Conservation (phyloP, 495 filamentous ascomycete species). For the Mycothermus thermophilus region DNA sequence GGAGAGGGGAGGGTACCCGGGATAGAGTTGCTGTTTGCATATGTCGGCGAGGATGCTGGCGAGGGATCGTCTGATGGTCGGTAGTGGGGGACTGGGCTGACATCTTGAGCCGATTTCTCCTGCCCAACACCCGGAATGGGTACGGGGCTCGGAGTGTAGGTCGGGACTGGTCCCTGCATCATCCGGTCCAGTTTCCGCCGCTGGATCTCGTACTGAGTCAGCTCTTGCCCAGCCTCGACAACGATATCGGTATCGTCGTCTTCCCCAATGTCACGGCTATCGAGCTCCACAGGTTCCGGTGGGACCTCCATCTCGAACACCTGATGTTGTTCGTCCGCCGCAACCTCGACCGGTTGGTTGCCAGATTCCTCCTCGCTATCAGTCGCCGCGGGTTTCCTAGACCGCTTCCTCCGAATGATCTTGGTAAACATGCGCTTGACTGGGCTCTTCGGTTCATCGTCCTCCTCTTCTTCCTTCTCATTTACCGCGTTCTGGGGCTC, state of each 20-base stretch:
- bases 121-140: slow-evolving; percentile 1
- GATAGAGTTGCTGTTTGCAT: slow-evolving; percentile 24
- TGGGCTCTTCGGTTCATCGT: slow-evolving; percentile 15
- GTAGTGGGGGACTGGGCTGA: slow-evolving; percentile 25
- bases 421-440: slow-evolving; percentile 22
- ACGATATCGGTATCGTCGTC: slow-evolving; percentile 26
- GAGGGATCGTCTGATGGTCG: slow-evolving; percentile 25
- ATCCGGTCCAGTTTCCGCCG: slow-evolving; percentile 32
- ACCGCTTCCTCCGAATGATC: slow-evolving; percentile 20
- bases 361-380: slow-evolving; percentile 12
- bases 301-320: slow-evolving; percentile 36
- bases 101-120: slow-evolving; percentile 26
- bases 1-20: slow-evolving; percentile 32
- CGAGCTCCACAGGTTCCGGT: slow-evolving; percentile 35
- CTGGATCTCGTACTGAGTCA: slow-evolving; percentile 32
- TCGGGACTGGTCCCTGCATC: slow-evolving; percentile 25
- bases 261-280: slow-evolving; percentile 24
- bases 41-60: slow-evolving; percentile 28
- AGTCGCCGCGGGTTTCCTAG: slow-evolving; percentile 8
- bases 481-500: slow-evolving; percentile 7
- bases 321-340: slow-evolving; percentile 32
- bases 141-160: slow-evolving; percentile 15
- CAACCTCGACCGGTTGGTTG: slow-evolving; percentile 28
- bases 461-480: slow-evolving; percentile 15
- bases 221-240: slow-evolving; percentile 13